These are phyloP conservation scores for Laguncularia racemosa DNA, from an alignment of 345 rosid genomes.

Conservation along the genomic window DNA sequence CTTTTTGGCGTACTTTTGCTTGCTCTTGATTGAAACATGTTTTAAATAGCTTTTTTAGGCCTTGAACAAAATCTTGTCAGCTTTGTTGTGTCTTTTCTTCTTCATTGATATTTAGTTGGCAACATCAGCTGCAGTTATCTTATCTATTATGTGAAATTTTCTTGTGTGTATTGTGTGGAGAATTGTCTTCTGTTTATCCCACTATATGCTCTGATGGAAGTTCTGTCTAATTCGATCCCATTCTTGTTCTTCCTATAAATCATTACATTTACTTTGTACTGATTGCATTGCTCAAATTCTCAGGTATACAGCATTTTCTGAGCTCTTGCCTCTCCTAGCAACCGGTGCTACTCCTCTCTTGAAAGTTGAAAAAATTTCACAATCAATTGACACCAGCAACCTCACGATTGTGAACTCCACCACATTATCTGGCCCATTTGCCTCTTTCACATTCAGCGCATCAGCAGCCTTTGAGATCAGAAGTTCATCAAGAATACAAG, in stretches of 20 bases:
- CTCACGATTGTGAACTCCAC: slow-evolving; percentile 54
- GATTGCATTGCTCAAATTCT: slow-evolving; percentile 3
- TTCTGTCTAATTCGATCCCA: too few relatives aligned
- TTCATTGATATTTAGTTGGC: too few relatives aligned
- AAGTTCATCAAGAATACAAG: slow-evolving; percentile 84
- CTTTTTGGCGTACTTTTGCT: too few relatives aligned
- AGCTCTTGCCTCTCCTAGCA: slow-evolving; percentile 89
- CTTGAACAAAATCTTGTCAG: too few relatives aligned
- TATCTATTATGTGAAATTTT: too few relatives aligned
- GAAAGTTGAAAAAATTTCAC: slow-evolving; percentile 66
- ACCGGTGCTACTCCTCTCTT: slow-evolving; percentile 58
- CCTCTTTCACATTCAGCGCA: slow-evolving; percentile 80
- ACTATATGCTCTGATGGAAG: too few relatives aligned
- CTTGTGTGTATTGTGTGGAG: too few relatives aligned
- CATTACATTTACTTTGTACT: background rate
- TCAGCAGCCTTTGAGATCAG: slow-evolving; percentile 75
- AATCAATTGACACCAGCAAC: slow-evolving; percentile 46
- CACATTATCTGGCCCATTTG: slow-evolving; percentile 70
- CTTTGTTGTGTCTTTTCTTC: too few relatives aligned
- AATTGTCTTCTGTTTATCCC: too few relatives aligned
- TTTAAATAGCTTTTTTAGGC: too few relatives aligned
- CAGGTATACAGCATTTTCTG: slow-evolving; percentile 92
- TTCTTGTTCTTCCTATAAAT: background rate
- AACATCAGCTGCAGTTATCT: too few relatives aligned
- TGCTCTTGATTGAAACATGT: too few relatives aligned